Base-by-base conservation (phyloP, 768 basidiomycete species). In the Agaricus blazei region DNA sequence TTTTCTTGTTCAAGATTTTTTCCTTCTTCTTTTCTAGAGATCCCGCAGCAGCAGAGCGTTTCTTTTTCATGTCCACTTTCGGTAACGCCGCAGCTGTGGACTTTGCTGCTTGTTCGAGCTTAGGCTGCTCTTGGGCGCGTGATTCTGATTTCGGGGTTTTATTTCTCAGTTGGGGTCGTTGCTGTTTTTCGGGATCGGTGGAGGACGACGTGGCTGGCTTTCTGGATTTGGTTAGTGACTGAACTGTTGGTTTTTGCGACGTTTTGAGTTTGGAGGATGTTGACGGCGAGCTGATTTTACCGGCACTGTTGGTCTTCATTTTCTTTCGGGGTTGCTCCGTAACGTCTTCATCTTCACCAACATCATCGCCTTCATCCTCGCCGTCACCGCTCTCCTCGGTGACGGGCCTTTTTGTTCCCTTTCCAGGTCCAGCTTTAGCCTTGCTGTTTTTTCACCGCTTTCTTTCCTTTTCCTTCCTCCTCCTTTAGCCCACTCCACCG, bases 21-120 rank as follows among this genome's bases (percentile, higher is more conserved):
- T 71, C 75, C 68, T 84, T 86, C 70, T 88, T 88, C 72, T 79
- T 84, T 67, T 80, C 80, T 2, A 74, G 73, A 46, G 70, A 66
- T 36, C 65, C 70, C 15, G 48, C 48, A 29, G 23, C 37, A 1
- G 64, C 67, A 23, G 66, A 66, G 52, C 75, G 73, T 64, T 85
- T 85, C 65, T 75, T 72, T 69, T 84, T 84, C 59, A 80, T 61
- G 58, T 82, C 81, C 15, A 75, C 72, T 46, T 64, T 72, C 7
- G 69, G 73, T 49, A 78, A 67, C 26, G 57, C 6, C 34, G 31
- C 28, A n/a, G 51, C 7, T 26, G 51, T 52, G 19, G 48, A 2
- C 15, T 28, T 38, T 14, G 28, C 19, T 9, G 28, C 42, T 24
- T 50, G 44, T 9, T 43, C 23, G 9, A 48, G 46, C 8, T 19